phyloP scores from a whole-genome alignment of 2,329 filamentous ascomycete genomes.

The Cladophialophora yegresii region DNA sequence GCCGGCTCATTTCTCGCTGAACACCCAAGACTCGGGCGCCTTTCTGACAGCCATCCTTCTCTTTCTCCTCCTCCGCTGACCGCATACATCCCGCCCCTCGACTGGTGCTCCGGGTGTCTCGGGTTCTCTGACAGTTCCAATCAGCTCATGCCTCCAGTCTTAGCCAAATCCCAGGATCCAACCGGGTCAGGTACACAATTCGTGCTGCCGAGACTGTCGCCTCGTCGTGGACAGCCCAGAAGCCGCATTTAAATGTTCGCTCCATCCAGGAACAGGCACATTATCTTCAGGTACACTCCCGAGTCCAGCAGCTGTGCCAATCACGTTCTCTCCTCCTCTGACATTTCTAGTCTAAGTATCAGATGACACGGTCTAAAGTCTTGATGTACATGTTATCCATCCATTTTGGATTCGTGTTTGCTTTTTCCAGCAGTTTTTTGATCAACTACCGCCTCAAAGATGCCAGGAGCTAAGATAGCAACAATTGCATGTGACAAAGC shows the following conservation, averaged over 20 bases:
- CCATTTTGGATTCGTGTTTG: neutral
- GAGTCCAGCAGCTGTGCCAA: conserved; percentile 8
- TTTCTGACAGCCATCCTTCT: conserved; percentile 11
- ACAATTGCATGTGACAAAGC: conserved; percentile 7
- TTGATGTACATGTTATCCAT: neutral
- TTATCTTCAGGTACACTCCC: conserved; percentile 11
- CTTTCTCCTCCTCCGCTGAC: conserved; percentile 9
- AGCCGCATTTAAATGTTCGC: neutral
- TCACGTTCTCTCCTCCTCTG: neutral
- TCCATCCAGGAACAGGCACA: conserved; percentile 23
- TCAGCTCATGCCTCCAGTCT: neutral
- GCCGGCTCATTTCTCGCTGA: neutral
- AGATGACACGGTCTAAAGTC: conserved; percentile 6
- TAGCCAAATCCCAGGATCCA: neutral
- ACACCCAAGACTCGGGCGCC: neutral
- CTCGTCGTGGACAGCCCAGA: neutral
- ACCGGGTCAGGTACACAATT: conserved; percentile 13
- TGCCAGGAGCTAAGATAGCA: neutral
- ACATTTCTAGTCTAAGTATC: neutral
- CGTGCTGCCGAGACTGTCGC: neutral
- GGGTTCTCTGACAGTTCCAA: conserved; percentile 13
- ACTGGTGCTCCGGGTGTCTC: conserved; percentile 6
- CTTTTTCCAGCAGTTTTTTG: neutral
- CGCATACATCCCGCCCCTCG: conserved; percentile 16
- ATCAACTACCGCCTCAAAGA: neutral